Conservation (phyloP, 78 protist genomes). For the Dictyostelium brefeldianum region DNA sequence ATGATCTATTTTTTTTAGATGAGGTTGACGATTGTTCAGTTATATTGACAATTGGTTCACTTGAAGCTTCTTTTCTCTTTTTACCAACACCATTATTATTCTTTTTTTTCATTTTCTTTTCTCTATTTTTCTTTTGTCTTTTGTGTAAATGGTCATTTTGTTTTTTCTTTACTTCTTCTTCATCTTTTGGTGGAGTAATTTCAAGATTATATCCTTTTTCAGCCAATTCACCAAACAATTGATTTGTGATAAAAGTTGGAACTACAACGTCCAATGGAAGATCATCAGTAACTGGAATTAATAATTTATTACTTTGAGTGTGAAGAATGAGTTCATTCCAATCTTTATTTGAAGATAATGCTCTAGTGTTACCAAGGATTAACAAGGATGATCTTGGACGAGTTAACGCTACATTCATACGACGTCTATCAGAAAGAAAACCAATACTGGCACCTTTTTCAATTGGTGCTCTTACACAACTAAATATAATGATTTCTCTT, state of each 20-base stretch:
- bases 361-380: constrained; percentile 81
- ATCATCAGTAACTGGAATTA: constrained; percentile 12
- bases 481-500: constrained; percentile 88
- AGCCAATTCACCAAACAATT: constrained; percentile 13
- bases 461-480: constrained; percentile 88
- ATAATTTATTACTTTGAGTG: neutral
- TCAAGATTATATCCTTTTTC: neutral
- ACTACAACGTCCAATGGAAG: constrained; percentile 13
- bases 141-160: neutral
- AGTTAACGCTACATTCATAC: constrained; percentile 85
- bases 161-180: constrained; percentile 20
- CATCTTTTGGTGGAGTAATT: constrained; percentile 11
- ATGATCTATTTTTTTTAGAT: no score
- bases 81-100: no score
- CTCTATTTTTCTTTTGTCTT: neutral
- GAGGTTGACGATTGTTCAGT: no score
- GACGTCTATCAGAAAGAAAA: constrained; percentile 76
- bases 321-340: constrained; percentile 73
- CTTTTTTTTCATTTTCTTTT: constrained; percentile 26
- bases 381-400: constrained; percentile 69
- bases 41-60: no score
- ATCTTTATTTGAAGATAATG: constrained; percentile 47
- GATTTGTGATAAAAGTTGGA: constrained; percentile 29
- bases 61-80: no score
- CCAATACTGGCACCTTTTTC: constrained; percentile 71